Evolutionary conservation across 129 eudicot genomes (phyloP), one percentile per base, ranked within the genome.

Genomic region (Saposhnikovia divaricata): DNA sequence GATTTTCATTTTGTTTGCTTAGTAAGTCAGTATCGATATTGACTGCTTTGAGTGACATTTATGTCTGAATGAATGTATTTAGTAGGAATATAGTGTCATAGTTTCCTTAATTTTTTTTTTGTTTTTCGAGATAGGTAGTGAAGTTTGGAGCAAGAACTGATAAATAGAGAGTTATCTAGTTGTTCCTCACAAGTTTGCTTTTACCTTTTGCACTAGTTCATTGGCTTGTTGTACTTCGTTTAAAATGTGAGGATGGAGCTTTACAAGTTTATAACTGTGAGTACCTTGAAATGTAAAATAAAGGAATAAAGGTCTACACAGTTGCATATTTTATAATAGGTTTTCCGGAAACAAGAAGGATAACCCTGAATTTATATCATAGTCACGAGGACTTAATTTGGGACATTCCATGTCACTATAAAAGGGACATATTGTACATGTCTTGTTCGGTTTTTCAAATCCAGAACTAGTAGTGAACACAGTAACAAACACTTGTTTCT

Each of bases 1-100:
- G 78, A 70, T 50, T 51, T 47, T 69, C 61, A 72, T 80, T 78
- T 27, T 72, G 44, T 75, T 39, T n/a, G 45, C 19, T 44, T 45
- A 1, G 31, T 43, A 44, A 3, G 14, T 23, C 18, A 1, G 27
- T 44, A 9, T 46, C 10, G 11, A 73, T 23, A 4, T 43, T 73
- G 77, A 3, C 9, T 40, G 25, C 12, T 13, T 39, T 40, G 31
- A 6, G 6, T 71, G 28, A 40, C 7, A 9, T 72, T 72, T 40
- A 21, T 21, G 16, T 39, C 7, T 37, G 28, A 44, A 69, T 13
- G 6, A 69, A 6, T 18, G 18, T 51, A 5, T 0, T 16, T 16
- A 4, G 19, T 4, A 51, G 59, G 59, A 51, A 51, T 51, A 18
- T 16, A 18, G 59, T 51, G 19, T 51, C 59, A 0, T 16, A 18